Conservation (phyloP, 768 basidiomycete species). For the Mycena leptocephala region DNA sequence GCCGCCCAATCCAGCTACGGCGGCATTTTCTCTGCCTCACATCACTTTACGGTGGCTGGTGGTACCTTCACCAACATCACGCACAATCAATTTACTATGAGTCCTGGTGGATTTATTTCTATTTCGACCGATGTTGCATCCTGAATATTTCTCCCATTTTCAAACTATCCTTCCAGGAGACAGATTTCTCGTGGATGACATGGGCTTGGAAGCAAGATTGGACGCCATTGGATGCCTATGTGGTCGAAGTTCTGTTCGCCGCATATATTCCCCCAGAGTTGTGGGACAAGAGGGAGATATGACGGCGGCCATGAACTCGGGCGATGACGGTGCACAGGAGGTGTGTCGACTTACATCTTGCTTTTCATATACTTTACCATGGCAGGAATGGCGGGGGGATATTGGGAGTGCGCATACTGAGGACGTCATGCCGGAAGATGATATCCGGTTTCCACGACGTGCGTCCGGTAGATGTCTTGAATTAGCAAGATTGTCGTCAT, state of each 20-base stretch:
- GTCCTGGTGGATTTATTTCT: neutral
- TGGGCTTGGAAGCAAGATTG: neutral
- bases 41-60: neutral
- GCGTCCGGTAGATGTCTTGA: neutral
- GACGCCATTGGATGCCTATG: neutral
- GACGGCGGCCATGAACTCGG: neutral
- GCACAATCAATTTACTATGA: neutral
- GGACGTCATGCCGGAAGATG: neutral
- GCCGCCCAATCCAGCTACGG: neutral
- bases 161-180: neutral
- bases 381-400: neutral
- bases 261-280: neutral
- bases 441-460: neutral
- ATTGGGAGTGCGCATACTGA: neutral
- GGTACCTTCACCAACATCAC: neutral
- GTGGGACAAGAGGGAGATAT: neutral
- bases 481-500: neutral
- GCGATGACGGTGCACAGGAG: neutral
- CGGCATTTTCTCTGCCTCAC: neutral
- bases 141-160: neutral
- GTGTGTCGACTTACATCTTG: neutral
- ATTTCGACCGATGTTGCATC: neutral
- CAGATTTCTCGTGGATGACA: neutral
- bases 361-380: neutral
- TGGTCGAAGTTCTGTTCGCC: neutral